Base-by-base conservation (phyloP, 2,329 filamentous ascomycete genomes). In the Helotiales sp. region DNA sequence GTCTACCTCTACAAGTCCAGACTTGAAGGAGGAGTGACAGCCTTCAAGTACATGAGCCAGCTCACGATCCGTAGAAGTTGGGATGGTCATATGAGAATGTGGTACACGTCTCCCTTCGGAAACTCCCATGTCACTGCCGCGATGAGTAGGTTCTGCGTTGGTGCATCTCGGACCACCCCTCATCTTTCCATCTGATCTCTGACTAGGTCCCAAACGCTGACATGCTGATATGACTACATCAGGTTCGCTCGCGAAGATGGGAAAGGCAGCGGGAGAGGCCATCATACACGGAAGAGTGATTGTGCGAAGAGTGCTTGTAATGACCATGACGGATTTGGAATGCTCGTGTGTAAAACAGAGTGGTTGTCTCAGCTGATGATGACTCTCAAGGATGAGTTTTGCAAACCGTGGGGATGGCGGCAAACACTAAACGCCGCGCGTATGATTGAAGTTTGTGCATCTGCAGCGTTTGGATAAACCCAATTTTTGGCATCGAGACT, bases 71-170 rank as follows among this genome's bases (percentile, higher is more conserved):
- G 4, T 20, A 28, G 15, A 30, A 37, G 2, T 11, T 57, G 34
- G n/a, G 49, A 57, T 7, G n/a, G 47, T 54, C 47, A 52, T 50
- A 26, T 65, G 45, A 45, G 49, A n/a, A 61, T 17, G 43, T 61
- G 45, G 32, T 49, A 55, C 52, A 54, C 30, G 37, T 43, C 34
- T 50, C 32, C 24, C 47, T 50, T 52, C 55, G 47, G 40, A 32
- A 49, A 26, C 22, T 57, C 30, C 34, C 59, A 45, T 55, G 24
- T 30, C 22, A 47, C 28, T 50, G 24, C 26, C 24, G 24, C 24
- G 57, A 63, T 62, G 62, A 63, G 26, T 60, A 62, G 30, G 6
- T 24, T 63, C 59, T 65, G 66, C 58, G 59, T 63, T 65, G 62
- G 58, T 61, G 6, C 10, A 60, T 43, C 43, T 40, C 54, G n/a